These are phyloP conservation scores for Avena eriantha DNA, from an alignment of 176 grass and related monocot species.

Conservation along the genomic window DNA sequence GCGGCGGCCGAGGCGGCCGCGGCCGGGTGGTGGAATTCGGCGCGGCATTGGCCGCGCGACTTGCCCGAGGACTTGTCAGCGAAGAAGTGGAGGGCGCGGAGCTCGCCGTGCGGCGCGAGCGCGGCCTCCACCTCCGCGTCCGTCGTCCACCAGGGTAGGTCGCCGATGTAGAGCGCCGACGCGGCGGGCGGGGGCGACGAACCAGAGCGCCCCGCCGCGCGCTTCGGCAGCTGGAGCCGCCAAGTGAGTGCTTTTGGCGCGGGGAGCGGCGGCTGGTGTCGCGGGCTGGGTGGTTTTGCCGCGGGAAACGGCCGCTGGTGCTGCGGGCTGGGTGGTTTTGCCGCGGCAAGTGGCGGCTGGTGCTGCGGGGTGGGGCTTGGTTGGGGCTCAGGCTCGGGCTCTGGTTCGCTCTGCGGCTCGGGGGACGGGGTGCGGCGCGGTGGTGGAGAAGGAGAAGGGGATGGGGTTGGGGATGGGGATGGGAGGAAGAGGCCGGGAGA, in stretches of 20 bases:
- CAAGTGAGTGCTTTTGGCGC: neutral
- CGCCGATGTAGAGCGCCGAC: constrained; percentile 57
- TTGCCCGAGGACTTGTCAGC: constrained; percentile 52
- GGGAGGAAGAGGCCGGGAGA: constrained; percentile 27
- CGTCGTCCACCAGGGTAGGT: constrained; percentile 74
- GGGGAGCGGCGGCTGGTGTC: constrained; percentile 11
- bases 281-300: neutral
- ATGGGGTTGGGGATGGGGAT: neutral
- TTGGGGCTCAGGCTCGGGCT: constrained; percentile 4
- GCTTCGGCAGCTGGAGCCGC: neutral
- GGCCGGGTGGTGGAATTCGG: constrained; percentile 38
- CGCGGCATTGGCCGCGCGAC: constrained; percentile 62
- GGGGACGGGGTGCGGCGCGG: neutral
- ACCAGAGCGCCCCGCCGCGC: neutral
- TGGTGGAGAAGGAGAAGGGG: neutral
- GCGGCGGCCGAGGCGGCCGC: constrained; percentile 44
- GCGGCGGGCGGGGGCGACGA: neutral
- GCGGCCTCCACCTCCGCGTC: constrained; percentile 65
- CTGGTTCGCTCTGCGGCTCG: neutral
- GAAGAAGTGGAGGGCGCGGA: constrained; percentile 61
- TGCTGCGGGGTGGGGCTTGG: constrained; percentile 10
- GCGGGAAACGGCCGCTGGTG: neutral
- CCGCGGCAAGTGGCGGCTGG: constrained; percentile 14
- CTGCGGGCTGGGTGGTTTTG: constrained; percentile 6
- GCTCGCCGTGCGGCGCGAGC: constrained; percentile 51